Percentiles rank a stretch among this genome's conserved stretches.
phyloP scores from a whole-genome alignment of 2,329 filamentous ascomycete genomes.

The Mycosphaerella arachidis region DNA sequence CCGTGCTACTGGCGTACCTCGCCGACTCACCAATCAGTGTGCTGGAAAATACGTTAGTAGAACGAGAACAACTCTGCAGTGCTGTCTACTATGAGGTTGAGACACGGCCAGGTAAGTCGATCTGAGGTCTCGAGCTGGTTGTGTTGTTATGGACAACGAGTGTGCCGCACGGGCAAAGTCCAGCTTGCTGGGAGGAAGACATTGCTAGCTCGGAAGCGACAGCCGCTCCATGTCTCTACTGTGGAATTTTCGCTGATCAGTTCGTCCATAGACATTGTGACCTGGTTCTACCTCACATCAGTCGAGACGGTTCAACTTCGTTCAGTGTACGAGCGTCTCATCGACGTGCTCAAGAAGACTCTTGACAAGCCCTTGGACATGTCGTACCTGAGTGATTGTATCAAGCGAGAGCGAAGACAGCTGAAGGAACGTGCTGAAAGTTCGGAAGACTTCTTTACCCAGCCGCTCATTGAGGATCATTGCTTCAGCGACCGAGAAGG shows the following conservation, averaged over 20 bases:
- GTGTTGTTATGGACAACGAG: too few species aligned
- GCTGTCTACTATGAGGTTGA: slow-evolving; percentile 77
- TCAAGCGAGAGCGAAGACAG: slow-evolving; percentile 74
- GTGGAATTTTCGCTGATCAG: background rate
- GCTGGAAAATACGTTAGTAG: slow-evolving; percentile 85
- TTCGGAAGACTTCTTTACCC: slow-evolving; percentile 74
- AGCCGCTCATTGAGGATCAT: slow-evolving; percentile 85
- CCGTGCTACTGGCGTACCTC: slow-evolving; percentile 77
- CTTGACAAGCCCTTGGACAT: slow-evolving; percentile 79
- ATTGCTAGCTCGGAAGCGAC: too few species aligned
- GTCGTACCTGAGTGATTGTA: slow-evolving; percentile 82
- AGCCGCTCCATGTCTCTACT: too few species aligned
- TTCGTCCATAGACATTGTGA: slow-evolving; percentile 50
- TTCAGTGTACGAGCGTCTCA: slow-evolving; percentile 78
- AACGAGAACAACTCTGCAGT: slow-evolving; percentile 87
- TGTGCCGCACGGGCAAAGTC: too few species aligned
- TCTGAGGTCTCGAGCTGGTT: too few species aligned
- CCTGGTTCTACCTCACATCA: slow-evolving; percentile 80
- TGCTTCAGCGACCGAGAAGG: slow-evolving; percentile 85
- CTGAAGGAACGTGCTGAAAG: slow-evolving; percentile 80
- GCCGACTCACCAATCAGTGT: slow-evolving; percentile 90
- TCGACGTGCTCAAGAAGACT: slow-evolving; percentile 77
- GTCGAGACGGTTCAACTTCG: slow-evolving; percentile 82
- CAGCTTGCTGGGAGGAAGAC: too few species aligned
- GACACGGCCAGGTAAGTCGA: slow-evolving; percentile 53